These are phyloP conservation scores for Phoma sp. DNA, from an alignment of 2,329 filamentous ascomycete species.

Conservation along the genomic window DNA sequence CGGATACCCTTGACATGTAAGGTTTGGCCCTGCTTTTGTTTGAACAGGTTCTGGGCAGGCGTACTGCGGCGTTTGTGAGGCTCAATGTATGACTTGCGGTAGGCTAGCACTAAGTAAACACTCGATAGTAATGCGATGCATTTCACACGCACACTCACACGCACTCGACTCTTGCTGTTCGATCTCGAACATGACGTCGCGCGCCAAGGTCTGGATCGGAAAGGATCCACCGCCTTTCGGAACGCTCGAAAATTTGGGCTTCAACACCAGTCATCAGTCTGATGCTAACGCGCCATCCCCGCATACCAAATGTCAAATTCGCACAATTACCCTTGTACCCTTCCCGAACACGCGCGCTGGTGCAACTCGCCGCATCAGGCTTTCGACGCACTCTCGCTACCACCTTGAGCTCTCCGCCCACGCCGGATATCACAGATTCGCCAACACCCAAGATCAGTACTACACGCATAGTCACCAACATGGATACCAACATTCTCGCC, in stretches of 20 bases:
- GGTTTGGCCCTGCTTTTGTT: conserved; percentile 26
- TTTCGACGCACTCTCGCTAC: conserved; percentile 19
- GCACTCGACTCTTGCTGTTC: neutral
- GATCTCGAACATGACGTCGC: conserved; percentile 33
- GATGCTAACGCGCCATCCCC: conserved; percentile 40
- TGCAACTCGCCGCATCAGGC: conserved; percentile 32
- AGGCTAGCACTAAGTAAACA: conserved; percentile 21
- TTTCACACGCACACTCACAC: neutral
- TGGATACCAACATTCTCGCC: conserved; percentile 50
- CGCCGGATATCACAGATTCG: neutral
- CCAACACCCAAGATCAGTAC: neutral
- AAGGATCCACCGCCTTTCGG: conserved; percentile 21
- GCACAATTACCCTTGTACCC: conserved; percentile 18
- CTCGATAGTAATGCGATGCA: conserved; percentile 4
- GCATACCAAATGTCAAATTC: conserved; percentile 45
- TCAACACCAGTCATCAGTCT: conserved; percentile 36
- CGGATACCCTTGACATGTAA: conserved; percentile 41
- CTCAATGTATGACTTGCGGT: conserved; percentile 13
- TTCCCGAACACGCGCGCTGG: conserved; percentile 31
- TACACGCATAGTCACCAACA: conserved; percentile 16
- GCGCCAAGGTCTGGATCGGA: conserved; percentile 29
- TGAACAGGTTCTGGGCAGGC: conserved; percentile 17
- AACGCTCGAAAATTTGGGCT: conserved; percentile 36
- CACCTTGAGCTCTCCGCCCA: conserved; percentile 32
- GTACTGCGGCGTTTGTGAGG: conserved; percentile 26